Base-by-base conservation (phyloP, 116 monocot genomes). In the Posidonia oceanica region DNA sequence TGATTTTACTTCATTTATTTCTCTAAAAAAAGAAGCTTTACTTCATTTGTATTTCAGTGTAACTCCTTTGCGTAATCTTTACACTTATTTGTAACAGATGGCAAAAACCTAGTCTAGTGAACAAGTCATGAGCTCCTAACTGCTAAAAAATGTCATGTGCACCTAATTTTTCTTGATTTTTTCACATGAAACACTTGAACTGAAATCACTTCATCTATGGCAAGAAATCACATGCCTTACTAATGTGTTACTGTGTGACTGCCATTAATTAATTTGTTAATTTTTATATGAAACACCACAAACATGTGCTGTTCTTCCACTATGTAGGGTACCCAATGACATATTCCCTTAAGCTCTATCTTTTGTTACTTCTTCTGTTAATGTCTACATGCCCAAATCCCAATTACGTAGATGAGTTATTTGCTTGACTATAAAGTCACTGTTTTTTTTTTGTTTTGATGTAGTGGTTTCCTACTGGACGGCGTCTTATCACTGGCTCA, bases 391-490 rank as follows among this genome's bases (percentile, higher is more conserved):
- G 3, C 60, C 8, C 29, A 60, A 12, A 48, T 48, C 12, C 8
- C 12, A 7, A 48, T 61, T 61, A 4, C 36, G 23, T 36, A 29
- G 18, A 36, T 61, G 17, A 40, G n/a, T 64, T 64, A 40, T 14
- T 66, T 41, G 8, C n/a, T 3, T 48, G 39, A 66, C 18, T 42
- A 3, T 41, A 8, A 18, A 66, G 18, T 39, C 20, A 66, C 10
- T 42, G 7, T 42, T n/a, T 21, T 66, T 18, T 53, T 18, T 39
- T n/a, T 29, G 29, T 29, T 52, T 48, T 38, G 7, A 66, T 76
- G 73, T 48, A 98, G 98, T 98, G 98, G 98, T 89, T 92, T 17
- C 98, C 98, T 40, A 90, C 93, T 57, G 98, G 98, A 23, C 79
- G 98, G 23, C 89, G 98, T 68, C 89, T 98, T 41, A 98, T 98